Evolutionary conservation across 2,329 filamentous ascomycete species (phyloP).

Genomic region (Penicillium sumatraense): DNA sequence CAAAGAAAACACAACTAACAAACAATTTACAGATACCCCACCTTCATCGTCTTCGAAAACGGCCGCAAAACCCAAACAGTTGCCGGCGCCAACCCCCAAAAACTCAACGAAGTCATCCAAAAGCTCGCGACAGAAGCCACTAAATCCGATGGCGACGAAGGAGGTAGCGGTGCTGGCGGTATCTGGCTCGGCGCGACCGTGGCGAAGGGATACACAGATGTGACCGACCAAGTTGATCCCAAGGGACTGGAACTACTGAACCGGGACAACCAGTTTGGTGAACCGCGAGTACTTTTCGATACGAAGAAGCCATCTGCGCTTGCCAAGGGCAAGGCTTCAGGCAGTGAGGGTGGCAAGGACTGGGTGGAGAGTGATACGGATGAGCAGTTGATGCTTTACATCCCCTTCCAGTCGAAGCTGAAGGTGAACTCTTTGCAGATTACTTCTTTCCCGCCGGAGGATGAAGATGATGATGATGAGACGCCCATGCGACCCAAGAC

Average conservation of each 20-base stretch:
- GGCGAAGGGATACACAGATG: slow-evolving; percentile 80
- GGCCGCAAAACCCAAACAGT: slow-evolving; percentile 70
- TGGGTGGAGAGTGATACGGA: slow-evolving; percentile 97
- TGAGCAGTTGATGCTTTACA: slow-evolving; percentile 91
- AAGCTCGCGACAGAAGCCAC: slow-evolving; percentile 70
- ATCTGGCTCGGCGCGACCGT: slow-evolving; percentile 75
- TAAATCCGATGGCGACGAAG: slow-evolving; percentile 49
- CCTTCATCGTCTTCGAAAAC: slow-evolving; percentile 86
- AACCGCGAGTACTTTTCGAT: slow-evolving; percentile 76
- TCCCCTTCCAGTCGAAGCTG: slow-evolving; percentile 83
- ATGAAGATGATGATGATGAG: slow-evolving; percentile 66
- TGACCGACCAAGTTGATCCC: slow-evolving; percentile 80
- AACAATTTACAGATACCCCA: slow-evolving; percentile 58
- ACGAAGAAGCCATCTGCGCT: slow-evolving; percentile 67
- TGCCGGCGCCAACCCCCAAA: slow-evolving; percentile 72
- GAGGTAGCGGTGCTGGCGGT: slow-evolving; percentile 48
- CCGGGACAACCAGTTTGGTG: slow-evolving; percentile 75
- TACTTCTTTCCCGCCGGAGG: slow-evolving; percentile 72
- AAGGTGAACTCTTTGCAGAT: slow-evolving; percentile 89
- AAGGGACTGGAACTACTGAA: slow-evolving; percentile 87
- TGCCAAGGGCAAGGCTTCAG: slow-evolving; percentile 52
- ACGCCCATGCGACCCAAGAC: slow-evolving; percentile 79
- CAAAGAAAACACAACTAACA: slow-evolving; percentile 2
- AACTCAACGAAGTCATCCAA: slow-evolving; percentile 72
- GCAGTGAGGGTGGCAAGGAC: slow-evolving; percentile 54